Percentiles rank a stretch among this genome's conserved stretches.
Conservation (phyloP, 176 grass and related monocot genomes). For the Tillandsia fasciculata region DNA sequence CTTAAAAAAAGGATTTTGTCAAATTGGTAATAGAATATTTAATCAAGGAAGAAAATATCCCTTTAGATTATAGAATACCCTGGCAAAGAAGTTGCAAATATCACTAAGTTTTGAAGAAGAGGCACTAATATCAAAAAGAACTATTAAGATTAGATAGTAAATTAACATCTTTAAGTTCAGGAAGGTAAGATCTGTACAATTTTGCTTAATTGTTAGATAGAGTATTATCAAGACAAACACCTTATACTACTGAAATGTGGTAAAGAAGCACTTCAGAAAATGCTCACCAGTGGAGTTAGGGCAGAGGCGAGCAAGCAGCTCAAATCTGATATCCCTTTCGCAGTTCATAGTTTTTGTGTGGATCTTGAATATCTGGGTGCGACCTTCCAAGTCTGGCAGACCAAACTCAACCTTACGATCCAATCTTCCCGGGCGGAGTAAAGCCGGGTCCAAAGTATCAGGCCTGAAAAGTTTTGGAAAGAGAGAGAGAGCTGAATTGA, state of each 20-base stretch:
- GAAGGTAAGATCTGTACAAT: no score
- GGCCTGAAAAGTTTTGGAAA: constrained; percentile 4
- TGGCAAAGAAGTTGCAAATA: not conserved
- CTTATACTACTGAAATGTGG: not conserved
- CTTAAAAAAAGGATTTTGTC: no score
- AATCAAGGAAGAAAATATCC: no score
- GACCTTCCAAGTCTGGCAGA: constrained; percentile 35
- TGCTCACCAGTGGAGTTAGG: constrained; percentile 77
- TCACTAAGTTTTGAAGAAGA: not conserved
- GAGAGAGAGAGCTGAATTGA: not conserved
- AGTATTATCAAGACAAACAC: not conserved
- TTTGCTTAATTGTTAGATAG: not conserved
- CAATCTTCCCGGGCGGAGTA: constrained; percentile 29
- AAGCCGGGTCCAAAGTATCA: constrained; percentile 25
- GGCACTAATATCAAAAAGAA: no score
- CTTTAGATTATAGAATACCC: no score
- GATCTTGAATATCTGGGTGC: constrained; percentile 98
- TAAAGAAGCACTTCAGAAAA: not conserved
- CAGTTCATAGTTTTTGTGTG: constrained; percentile 89
- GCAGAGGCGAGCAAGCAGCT: constrained; percentile 87
- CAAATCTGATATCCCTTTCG: constrained; percentile 80
- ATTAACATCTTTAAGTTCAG: no score
- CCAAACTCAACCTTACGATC: constrained; percentile 34
- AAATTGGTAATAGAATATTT: no score
- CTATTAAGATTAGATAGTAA: no score